Percentiles rank a stretch among this genome's conserved stretches.
Evolutionary conservation across 805 yeast genomes (phyloP).

Genomic region (Suhomyces faveliae): DNA sequence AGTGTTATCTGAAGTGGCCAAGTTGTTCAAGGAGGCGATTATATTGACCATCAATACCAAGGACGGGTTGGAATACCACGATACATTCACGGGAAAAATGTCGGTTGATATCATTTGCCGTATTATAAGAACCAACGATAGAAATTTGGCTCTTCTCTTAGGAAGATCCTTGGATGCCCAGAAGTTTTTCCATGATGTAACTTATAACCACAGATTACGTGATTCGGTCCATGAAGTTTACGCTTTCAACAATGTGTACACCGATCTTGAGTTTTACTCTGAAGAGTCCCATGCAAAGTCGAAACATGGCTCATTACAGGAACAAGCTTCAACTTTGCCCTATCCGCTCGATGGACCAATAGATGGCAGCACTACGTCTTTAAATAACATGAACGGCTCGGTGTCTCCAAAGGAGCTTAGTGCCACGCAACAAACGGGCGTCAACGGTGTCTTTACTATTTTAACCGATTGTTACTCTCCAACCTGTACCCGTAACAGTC

Average conservation of each 20-base stretch:
- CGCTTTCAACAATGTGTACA: conserved; percentile 65
- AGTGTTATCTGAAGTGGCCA: conserved; percentile 78
- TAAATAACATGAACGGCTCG: conserved; percentile 12
- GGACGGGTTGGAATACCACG: conserved; percentile 88
- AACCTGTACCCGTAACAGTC: conserved; percentile 82
- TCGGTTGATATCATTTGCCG: conserved; percentile 90
- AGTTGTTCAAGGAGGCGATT: conserved; percentile 66
- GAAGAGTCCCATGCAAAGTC: conserved; percentile 27
- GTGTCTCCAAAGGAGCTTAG: conserved; percentile 2
- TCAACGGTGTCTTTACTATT: conserved; percentile 90
- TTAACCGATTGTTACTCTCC: conserved; percentile 96
- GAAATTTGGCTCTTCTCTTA: conserved; percentile 81
- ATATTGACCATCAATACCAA: conserved; percentile 76
- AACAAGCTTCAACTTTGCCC: conserved; percentile 17
- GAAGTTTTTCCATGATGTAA: conserved; percentile 90
- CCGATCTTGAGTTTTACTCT: conserved; percentile 43
- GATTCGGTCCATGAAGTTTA: conserved; percentile 87
- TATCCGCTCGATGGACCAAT: conserved; percentile 14
- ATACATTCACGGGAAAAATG: conserved; percentile 89
- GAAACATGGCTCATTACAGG: conserved; percentile 29
- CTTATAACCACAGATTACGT: conserved; percentile 88
- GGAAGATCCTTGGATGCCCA: conserved; percentile 95
- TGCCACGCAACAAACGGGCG: conserved; percentile 35
- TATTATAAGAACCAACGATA: conserved; percentile 84
- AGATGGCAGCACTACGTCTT: conserved; percentile 14